phyloP scores from a whole-genome alignment of 805 yeast species.

The Candida railenensis region DNA sequence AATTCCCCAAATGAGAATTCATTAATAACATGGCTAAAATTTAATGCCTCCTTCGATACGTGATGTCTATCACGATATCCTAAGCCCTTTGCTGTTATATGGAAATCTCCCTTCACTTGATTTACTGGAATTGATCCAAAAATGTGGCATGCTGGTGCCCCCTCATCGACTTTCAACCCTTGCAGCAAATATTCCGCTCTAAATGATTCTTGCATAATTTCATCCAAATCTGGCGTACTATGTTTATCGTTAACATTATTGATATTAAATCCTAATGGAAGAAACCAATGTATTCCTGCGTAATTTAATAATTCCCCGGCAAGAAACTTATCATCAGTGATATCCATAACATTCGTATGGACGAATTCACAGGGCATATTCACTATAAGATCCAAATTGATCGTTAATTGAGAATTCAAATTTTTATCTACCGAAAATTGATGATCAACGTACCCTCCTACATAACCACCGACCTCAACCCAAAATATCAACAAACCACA shows the following conservation, averaged over 20 bases:
- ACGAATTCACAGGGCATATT: conserved; percentile 80
- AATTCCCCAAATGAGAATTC: conserved; percentile 91
- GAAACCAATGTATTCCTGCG: conserved; percentile 59
- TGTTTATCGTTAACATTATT: conserved; percentile 46
- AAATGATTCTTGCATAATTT: conserved; percentile 61
- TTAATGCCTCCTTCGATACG: conserved; percentile 51
- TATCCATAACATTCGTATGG: conserved; percentile 74
- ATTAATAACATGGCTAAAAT: conserved; percentile 80
- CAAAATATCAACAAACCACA: conserved; percentile 68
- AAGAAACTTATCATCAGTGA: conserved; percentile 71
- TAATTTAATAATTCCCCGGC: conserved; percentile 75
- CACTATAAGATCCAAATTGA: conserved; percentile 79
- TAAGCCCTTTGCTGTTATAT: conserved; percentile 73
- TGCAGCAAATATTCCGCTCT: conserved; percentile 58
- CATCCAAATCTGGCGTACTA: conserved; percentile 64
- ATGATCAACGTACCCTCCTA: conserved; percentile 79
- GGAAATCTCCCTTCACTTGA: conserved; percentile 82
- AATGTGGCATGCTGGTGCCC: conserved; percentile 80
- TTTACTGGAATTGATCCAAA: conserved; percentile 83
- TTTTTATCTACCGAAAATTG: conserved; percentile 72
- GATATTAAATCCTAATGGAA: conserved; percentile 50
- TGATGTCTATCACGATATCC: conserved; percentile 55
- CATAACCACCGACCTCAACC: conserved; percentile 79
- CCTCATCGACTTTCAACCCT: conserved; percentile 46
- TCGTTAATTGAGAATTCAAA: conserved; percentile 54